These are phyloP conservation scores for Alternaria solani DNA, from an alignment of 2,329 filamentous ascomycete species.

Conservation along the genomic window DNA sequence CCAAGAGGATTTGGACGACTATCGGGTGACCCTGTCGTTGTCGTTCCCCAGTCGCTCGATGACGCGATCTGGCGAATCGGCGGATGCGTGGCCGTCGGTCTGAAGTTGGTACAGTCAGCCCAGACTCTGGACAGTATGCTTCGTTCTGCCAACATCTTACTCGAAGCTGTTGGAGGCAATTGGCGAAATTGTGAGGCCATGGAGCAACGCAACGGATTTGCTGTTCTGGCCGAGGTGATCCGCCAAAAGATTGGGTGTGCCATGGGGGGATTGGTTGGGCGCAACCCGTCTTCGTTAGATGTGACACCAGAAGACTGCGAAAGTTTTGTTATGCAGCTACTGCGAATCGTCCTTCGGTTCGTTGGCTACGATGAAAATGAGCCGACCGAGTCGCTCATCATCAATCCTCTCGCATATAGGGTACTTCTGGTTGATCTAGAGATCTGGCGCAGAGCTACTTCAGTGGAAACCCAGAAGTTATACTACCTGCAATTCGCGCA, in stretches of 20 bases:
- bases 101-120: conserved; percentile 85
- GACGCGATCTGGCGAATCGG: conserved; percentile 92
- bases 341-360: conserved; percentile 82
- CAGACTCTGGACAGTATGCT: conserved; percentile 74
- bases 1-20: conserved; percentile 82
- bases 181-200: conserved; percentile 99
- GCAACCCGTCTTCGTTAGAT: conserved; percentile 50
- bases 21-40: conserved; percentile 82
- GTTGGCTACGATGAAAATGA: conserved; percentile 85
- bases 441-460: conserved; percentile 81
- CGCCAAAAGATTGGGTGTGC: conserved; percentile 77
- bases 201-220: conserved; percentile 94
- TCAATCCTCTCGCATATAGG: conserved; percentile 93
- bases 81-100: conserved; percentile 84
- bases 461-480: conserved; percentile 78
- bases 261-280: conserved; percentile 58
- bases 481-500: conserved; percentile 93
- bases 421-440: conserved; percentile 92
- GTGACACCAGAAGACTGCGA: conserved; percentile 56
- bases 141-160: conserved; percentile 81
- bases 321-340: conserved; percentile 65
- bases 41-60: conserved; percentile 83
- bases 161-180: conserved; percentile 84
- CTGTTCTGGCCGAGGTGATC: conserved; percentile 82
- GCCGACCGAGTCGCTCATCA: conserved; percentile 88